phyloP scores from a whole-genome alignment of 805 yeast genomes.

The Yamadazyma paraphyllophila region DNA sequence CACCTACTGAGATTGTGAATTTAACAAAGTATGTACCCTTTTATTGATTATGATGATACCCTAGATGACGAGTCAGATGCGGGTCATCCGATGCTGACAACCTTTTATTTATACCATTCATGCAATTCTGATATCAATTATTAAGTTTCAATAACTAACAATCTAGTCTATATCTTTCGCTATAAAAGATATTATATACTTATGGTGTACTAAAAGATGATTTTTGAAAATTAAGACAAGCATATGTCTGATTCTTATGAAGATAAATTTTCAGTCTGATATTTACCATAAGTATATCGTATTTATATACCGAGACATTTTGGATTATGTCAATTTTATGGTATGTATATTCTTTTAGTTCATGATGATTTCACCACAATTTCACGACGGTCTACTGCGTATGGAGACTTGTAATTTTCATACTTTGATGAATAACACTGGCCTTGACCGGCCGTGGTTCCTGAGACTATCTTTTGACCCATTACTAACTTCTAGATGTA shows the following conservation, averaged over 20 bases:
- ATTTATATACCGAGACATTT: constrained; percentile 9
- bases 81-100: constrained; percentile 94
- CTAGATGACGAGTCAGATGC: constrained; percentile 98
- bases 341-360: constrained; percentile 20
- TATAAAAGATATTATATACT: constrained; percentile 14
- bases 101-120: constrained; percentile 80
- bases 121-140: constrained; percentile 65
- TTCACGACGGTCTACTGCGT: constrained; percentile 55
- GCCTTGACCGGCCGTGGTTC: constrained; percentile 57
- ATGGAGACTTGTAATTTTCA: constrained; percentile 43
- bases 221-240: constrained; percentile 81
- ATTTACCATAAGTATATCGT: constrained; percentile 14
- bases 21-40: constrained; percentile 5
- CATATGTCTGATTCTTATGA: constrained; percentile 89
- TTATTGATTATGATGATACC: constrained; percentile 44
- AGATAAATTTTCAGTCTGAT: constrained; percentile 58
- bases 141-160: constrained; percentile 4
- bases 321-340: neutral
- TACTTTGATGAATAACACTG: constrained; percentile 42
- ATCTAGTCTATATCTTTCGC: constrained; percentile 14
- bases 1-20: too few relatives aligned
- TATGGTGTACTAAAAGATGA: constrained; percentile 54
- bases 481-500: constrained; percentile 5
- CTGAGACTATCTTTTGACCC: constrained; percentile 22
- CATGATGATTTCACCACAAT: constrained; percentile 47